A percentile compares a stretch with the other conserved stretches of the same genome.
phyloP scores from a whole-genome alignment of 768 basidiomycete genomes.

The Boletus sensibilis region DNA sequence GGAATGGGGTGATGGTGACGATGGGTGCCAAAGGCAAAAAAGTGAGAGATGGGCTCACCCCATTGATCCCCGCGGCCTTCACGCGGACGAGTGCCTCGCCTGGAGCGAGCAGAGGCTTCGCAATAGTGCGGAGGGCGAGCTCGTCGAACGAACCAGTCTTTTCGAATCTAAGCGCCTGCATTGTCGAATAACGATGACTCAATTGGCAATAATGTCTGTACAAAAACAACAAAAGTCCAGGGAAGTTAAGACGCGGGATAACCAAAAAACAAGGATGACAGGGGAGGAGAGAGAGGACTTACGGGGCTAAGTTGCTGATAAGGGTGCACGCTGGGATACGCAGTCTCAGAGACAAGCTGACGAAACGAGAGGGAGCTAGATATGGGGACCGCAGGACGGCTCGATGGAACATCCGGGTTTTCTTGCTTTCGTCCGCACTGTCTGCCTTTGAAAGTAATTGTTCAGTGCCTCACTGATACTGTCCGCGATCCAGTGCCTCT shows the following conservation, averaged over 20 bases:
- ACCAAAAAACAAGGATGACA: not conserved
- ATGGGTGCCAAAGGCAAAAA: not conserved
- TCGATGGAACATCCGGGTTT: slow-evolving; percentile 12
- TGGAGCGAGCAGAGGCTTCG: slow-evolving; percentile 27
- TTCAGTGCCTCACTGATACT: not conserved
- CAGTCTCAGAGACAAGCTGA: not conserved
- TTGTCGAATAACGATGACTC: slow-evolving; percentile 10
- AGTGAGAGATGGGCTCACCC: slow-evolving; percentile 19
- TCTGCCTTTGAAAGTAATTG: slow-evolving; percentile 4
- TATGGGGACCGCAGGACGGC: not conserved
- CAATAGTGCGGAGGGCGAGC: slow-evolving; percentile 22
- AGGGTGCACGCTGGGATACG: not conserved
- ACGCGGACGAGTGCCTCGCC: slow-evolving; percentile 36
- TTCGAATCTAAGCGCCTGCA: slow-evolving; percentile 35
- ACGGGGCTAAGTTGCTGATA: slow-evolving; percentile 4
- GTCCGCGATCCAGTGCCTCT: not conserved
- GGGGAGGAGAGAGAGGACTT: not conserved
- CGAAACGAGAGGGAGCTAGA: not conserved
- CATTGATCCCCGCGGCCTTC: slow-evolving; percentile 35
- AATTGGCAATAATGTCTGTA: slow-evolving; percentile 1
- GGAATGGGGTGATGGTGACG: not conserved
- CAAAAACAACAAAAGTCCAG: not conserved
- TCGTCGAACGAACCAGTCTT: slow-evolving; percentile 32
- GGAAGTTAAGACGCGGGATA: not conserved
- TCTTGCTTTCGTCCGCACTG: slow-evolving; percentile 7